phyloP scores from a whole-genome alignment of 176 grass and related monocot genomes.

The Ensete ventricosum region DNA sequence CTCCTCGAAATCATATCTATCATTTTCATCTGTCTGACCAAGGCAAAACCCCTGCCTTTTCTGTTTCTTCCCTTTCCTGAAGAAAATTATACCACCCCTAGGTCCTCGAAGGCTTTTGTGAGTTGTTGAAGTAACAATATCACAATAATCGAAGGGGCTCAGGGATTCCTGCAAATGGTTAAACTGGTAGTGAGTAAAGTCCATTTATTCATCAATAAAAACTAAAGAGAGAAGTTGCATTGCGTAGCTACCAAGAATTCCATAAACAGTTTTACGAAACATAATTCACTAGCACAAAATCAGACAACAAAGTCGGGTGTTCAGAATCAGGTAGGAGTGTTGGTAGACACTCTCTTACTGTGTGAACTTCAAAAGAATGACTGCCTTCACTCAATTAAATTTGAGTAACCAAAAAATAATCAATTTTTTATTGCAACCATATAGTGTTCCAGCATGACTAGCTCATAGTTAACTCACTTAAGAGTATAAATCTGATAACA shows the following conservation, averaged over 20 bases:
- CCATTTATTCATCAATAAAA: neutral
- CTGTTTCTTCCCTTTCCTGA: constrained; percentile 65
- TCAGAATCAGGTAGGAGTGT: too few relatives aligned
- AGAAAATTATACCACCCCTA: constrained; percentile 94
- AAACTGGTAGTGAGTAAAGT: neutral
- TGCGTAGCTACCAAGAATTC: neutral
- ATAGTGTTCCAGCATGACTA: too few relatives aligned
- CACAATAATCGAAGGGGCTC: constrained; percentile 90
- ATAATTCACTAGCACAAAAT: neutral
- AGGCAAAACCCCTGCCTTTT: constrained; percentile 29
- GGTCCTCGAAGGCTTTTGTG: constrained; percentile 93
- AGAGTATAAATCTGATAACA: neutral
- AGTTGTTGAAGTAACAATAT: constrained; percentile 92
- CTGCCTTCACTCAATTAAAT: neutral
- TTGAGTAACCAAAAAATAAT: neutral
- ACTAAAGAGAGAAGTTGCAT: neutral
- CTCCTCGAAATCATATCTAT: constrained; percentile 78
- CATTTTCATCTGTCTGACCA: constrained; percentile 50
- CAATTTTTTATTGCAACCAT: too few relatives aligned
- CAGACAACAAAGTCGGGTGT: too few relatives aligned
- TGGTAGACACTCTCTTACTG: neutral
- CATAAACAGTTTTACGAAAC: neutral
- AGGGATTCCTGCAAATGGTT: constrained; percentile 51
- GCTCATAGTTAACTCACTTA: neutral
- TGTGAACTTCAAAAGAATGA: neutral